These are phyloP conservation scores for Globisporangium heterothallicum DNA, from an alignment of 352 stramenopile species.

Conservation along the genomic window DNA sequence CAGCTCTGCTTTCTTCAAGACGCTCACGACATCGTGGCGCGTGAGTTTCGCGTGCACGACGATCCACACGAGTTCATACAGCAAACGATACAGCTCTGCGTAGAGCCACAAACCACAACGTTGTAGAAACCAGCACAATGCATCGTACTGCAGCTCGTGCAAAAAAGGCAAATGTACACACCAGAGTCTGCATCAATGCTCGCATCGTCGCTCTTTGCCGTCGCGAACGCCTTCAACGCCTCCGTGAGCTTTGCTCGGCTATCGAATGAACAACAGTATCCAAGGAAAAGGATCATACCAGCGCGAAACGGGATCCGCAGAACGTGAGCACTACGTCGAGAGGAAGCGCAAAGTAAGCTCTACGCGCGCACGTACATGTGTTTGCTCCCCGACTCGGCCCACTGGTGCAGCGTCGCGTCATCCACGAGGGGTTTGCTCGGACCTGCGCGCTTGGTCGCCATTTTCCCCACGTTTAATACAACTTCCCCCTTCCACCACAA, in stretches of 20 bases:
- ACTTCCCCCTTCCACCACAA: neutral
- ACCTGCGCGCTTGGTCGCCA: slow-evolving; percentile 20
- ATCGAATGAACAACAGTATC: neutral
- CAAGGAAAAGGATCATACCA: neutral
- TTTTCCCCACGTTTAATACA: slow-evolving; percentile 10
- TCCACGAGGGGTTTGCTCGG: slow-evolving; percentile 33
- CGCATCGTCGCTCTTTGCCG: slow-evolving; percentile 13
- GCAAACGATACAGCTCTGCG: slow-evolving; percentile 50
- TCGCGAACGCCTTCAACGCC: slow-evolving; percentile 31
- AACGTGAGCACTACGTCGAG: neutral
- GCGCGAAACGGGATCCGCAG: neutral
- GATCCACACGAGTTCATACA: slow-evolving; percentile 78
- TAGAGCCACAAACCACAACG: neutral
- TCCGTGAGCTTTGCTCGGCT: slow-evolving; percentile 35
- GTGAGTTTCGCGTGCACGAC: slow-evolving; percentile 64
- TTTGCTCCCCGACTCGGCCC: slow-evolving; percentile 46
- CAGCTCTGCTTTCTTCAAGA: slow-evolving; percentile 67
- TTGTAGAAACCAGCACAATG: too few species aligned
- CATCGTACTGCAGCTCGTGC: neutral
- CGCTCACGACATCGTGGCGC: slow-evolving; percentile 58
- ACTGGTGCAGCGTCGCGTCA: slow-evolving; percentile 57
- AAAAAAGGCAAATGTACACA: slow-evolving; percentile 11
- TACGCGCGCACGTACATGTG: slow-evolving; percentile 38
- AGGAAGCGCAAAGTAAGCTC: neutral
- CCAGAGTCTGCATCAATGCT: slow-evolving; percentile 18